phyloP scores from a whole-genome alignment of 768 basidiomycete genomes.

The Heimioporus sp. region DNA sequence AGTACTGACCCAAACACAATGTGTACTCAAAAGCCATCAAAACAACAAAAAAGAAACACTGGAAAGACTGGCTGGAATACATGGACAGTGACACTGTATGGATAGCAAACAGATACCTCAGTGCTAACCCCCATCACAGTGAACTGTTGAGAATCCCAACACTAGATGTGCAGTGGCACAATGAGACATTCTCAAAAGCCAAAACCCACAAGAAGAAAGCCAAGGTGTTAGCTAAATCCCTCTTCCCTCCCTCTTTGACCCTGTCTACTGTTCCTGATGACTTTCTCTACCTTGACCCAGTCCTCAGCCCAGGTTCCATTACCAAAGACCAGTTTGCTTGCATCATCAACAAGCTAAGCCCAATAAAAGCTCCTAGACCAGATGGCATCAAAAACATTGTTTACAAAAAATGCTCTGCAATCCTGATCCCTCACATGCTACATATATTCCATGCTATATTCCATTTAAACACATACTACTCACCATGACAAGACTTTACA shows the following conservation, averaged over 20 bases:
- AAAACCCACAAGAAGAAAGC: no score
- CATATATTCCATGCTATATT: not conserved
- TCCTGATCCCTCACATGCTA: constrained; percentile 4
- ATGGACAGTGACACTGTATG: not conserved
- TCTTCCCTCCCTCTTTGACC: no score
- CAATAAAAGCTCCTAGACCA: constrained; percentile 22
- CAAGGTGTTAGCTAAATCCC: no score
- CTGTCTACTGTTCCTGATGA: no score
- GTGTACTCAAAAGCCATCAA: not conserved
- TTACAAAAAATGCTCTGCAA: constrained; percentile 10
- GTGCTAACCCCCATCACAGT: not conserved
- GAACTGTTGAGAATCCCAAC: not conserved
- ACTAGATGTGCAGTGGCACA: no score
- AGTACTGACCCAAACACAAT: not conserved
- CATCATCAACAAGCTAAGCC: not conserved
- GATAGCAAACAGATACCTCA: constrained; percentile 7
- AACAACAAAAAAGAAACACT: constrained; percentile 3
- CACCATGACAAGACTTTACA: constrained; percentile 23
- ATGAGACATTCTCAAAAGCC: not conserved
- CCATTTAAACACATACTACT: constrained; percentile 10
- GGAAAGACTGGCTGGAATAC: constrained; percentile 7
- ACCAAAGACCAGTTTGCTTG: no score
- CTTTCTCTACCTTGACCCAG: no score
- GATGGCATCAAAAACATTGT: constrained; percentile 29
- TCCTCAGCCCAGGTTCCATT: no score